These are phyloP conservation scores for Tricladium varicosporioides DNA, from an alignment of 2,329 filamentous ascomycete species.

Conservation along the genomic window DNA sequence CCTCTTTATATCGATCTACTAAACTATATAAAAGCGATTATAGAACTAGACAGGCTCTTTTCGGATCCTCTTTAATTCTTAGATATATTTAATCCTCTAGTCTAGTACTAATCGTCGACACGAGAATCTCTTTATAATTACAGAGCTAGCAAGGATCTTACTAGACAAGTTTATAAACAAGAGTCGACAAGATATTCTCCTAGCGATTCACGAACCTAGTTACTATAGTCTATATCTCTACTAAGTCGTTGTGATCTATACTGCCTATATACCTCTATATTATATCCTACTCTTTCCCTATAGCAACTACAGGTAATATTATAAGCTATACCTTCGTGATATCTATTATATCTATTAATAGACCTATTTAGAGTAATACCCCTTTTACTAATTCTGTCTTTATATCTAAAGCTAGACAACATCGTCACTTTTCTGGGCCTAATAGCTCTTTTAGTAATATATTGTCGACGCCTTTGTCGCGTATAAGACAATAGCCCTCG, in stretches of 20 bases:
- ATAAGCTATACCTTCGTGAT: background rate
- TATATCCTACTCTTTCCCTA: background rate
- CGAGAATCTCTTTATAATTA: background rate
- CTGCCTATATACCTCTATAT: background rate
- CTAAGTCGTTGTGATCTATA: background rate
- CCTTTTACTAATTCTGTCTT: background rate
- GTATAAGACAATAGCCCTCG: background rate
- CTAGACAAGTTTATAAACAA: background rate
- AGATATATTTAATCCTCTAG: constrained; percentile 5
- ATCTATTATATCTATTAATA: background rate
- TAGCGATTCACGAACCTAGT: background rate
- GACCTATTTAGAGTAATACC: background rate
- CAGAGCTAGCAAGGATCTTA: background rate
- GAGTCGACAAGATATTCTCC: background rate
- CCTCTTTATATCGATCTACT: constrained; percentile 1
- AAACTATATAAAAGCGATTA: constrained; percentile 1
- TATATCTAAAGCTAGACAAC: background rate
- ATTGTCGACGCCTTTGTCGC: background rate
- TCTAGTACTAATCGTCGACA: background rate
- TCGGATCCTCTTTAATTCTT: background rate
- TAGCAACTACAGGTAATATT: background rate
- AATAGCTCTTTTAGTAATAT: background rate
- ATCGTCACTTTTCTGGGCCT: background rate
- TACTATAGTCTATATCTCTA: background rate
- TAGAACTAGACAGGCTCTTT: background rate